Conservation (phyloP, 2,329 filamentous ascomycete species). For the Polytolypa hystricis region DNA sequence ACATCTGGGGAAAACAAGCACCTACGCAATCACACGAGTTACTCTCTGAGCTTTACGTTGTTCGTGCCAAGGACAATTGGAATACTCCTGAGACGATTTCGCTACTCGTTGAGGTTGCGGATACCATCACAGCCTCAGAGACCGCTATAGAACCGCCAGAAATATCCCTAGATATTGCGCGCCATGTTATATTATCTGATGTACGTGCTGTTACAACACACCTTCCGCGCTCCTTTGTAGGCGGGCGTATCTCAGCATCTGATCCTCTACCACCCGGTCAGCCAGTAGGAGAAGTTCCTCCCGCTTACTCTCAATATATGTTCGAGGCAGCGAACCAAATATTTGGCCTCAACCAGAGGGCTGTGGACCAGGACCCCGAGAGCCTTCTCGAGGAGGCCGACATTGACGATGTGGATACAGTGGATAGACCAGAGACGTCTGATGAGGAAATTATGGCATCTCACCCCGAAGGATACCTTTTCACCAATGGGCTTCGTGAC, state of each 20-base stretch:
- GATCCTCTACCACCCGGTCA: slow-evolving; percentile 65
- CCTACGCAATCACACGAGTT: slow-evolving; percentile 55
- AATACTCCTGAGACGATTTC: slow-evolving; percentile 60
- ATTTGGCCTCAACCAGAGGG: slow-evolving; percentile 1
- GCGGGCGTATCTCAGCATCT: slow-evolving; percentile 58
- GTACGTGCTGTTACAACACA: slow-evolving; percentile 58
- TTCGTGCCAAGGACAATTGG: slow-evolving; percentile 73
- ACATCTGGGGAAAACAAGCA: slow-evolving; percentile 70
- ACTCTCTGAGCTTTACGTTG: slow-evolving; percentile 63
- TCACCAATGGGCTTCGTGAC: slow-evolving; percentile 19
- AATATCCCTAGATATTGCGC: slow-evolving; percentile 49
- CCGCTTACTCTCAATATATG: neutral
- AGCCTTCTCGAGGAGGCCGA: neutral
- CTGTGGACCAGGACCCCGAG: neutral
- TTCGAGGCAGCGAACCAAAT: slow-evolving; percentile 1
- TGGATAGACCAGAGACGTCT: neutral
- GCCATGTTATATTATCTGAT: slow-evolving; percentile 70
- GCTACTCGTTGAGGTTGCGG: slow-evolving; percentile 59
- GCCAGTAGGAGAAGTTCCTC: slow-evolving; percentile 14
- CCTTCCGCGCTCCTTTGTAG: slow-evolving; percentile 55
- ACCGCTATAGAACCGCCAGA: slow-evolving; percentile 33
- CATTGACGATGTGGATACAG: neutral
- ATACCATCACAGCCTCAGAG: slow-evolving; percentile 38
- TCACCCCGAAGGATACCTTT: slow-evolving; percentile 18
- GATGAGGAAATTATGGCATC: slow-evolving; percentile 1